Evolutionary conservation across 257 asterid genomes (phyloP), one percentile per base, ranked within the genome.

Genomic region (Linaria vulgaris): DNA sequence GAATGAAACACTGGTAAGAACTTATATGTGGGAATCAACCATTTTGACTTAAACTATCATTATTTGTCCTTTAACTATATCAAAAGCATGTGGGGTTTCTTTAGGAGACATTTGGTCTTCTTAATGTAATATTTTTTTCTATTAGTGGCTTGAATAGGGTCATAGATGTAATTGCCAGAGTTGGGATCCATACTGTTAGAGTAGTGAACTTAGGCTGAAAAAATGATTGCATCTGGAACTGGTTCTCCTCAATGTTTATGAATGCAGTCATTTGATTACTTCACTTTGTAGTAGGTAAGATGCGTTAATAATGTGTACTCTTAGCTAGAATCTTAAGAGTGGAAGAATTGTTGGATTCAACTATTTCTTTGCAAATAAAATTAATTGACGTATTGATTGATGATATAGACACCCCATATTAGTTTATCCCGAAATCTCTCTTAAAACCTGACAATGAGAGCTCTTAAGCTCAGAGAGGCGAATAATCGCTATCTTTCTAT

Each of bases 1-100:
- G 99, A 78, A 84, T 82, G 75, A 81, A 81, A 72, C 95, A 74
- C 77, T 39, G 96, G 99, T 94, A 84, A 60, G 48, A 48, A 19
- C 71, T n/a, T 69, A 59, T 63, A 58, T 41, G 59, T 48, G 59
- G 52, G 50, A 41, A 39, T 53, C 56, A 25, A 25, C 60, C 12
- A 4, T 37, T 58, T 66, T 53, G 73, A 49, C 41, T 13, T 9
- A 43, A n/a, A 23, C 69, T 45, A n/a, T n/a, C n/a, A n/a, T 44
- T 59, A 51, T 56, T 48, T 47, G 51, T 61, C 44, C 66, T 50
- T 39, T 70, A 49, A 38, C 59, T 61, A 56, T 62, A 39, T 39
- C 64, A 15, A 17, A 12, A 45, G n/a, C 38, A 46, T 37, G 56
- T 31, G 19, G 21, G 59, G 48, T 69, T n/a, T 34, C n/a, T 34